These are phyloP conservation scores for Pestalotiopsis fici DNA, from an alignment of 2,329 filamentous ascomycete genomes.

Conservation along the genomic window DNA sequence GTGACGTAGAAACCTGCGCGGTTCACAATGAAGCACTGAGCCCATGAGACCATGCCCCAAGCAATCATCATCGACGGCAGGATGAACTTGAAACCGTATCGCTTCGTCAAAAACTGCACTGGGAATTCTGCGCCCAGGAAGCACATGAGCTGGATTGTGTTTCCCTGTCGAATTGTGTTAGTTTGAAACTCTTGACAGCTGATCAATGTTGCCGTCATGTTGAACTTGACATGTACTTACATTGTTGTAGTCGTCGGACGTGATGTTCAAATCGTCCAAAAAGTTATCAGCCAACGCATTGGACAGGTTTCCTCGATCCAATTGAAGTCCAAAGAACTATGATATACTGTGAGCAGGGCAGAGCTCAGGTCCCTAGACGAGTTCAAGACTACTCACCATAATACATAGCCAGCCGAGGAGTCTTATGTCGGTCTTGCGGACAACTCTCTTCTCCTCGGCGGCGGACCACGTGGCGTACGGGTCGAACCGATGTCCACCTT, in stretches of 20 bases:
- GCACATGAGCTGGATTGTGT: conserved; percentile 54
- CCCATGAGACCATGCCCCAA: conserved; percentile 44
- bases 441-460: conserved; percentile 55
- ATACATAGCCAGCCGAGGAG: conserved; percentile 43
- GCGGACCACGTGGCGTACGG: conserved; percentile 49
- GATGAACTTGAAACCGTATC: conserved; percentile 57
- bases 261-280: conserved; percentile 51
- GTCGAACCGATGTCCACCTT: conserved; percentile 43
- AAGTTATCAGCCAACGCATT: conserved; percentile 65
- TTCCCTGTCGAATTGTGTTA: conserved; percentile 33
- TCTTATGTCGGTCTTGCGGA: conserved; percentile 52
- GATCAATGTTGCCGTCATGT: background rate
- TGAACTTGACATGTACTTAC: conserved; percentile 19
- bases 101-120: conserved; percentile 58
- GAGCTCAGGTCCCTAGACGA: background rate
- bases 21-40: conserved; percentile 53
- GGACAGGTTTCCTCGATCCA: conserved; percentile 64
- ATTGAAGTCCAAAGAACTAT: conserved; percentile 61
- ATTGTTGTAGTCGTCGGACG: conserved; percentile 57
- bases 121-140: conserved; percentile 60
- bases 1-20: conserved; percentile 50
- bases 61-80: conserved; percentile 54
- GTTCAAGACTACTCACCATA: conserved; percentile 37
- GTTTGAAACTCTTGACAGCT: background rate
- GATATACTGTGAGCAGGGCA: background rate